Evolutionary conservation across 352 stramenopile species (phyloP).

Genomic region (Phytopythium kandeliae): DNA sequence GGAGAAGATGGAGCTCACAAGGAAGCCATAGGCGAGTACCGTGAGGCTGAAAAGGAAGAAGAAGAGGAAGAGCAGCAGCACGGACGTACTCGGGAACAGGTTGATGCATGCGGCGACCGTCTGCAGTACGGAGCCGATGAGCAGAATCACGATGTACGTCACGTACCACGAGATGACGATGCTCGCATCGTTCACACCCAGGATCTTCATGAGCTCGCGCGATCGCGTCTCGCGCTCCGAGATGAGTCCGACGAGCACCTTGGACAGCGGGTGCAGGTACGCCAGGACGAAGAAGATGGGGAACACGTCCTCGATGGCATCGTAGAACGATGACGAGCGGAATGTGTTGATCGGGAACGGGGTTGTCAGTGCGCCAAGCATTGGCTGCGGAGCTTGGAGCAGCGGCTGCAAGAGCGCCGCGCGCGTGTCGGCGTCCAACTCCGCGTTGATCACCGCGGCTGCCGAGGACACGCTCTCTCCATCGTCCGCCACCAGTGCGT

Average conservation of each 20-base stretch:
- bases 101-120: conserved; percentile 27
- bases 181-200: conserved; percentile 77
- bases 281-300: conserved; percentile 85
- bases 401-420: conserved; percentile 21
- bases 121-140: conserved; percentile 55
- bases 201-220: conserved; percentile 87
- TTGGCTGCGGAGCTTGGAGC: conserved; percentile 37
- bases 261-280: conserved; percentile 84
- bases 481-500: neutral
- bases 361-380: conserved; percentile 18
- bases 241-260: conserved; percentile 81
- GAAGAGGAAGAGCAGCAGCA: conserved; percentile 64
- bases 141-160: conserved; percentile 80
- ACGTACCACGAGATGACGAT: conserved; percentile 77
- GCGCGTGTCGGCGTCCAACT: conserved; percentile 14
- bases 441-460: neutral
- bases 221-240: conserved; percentile 85
- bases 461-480: neutral
- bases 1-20: conserved; percentile 75
- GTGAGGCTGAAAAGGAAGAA: conserved; percentile 67
- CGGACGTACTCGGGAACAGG: conserved; percentile 31
- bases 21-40: conserved; percentile 42
- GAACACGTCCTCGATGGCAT: conserved; percentile 46
- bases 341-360: conserved; percentile 40
- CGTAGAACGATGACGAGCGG: conserved; percentile 49